phyloP scores from a whole-genome alignment of 495 filamentous ascomycete genomes.

The Xylaria longipes region DNA sequence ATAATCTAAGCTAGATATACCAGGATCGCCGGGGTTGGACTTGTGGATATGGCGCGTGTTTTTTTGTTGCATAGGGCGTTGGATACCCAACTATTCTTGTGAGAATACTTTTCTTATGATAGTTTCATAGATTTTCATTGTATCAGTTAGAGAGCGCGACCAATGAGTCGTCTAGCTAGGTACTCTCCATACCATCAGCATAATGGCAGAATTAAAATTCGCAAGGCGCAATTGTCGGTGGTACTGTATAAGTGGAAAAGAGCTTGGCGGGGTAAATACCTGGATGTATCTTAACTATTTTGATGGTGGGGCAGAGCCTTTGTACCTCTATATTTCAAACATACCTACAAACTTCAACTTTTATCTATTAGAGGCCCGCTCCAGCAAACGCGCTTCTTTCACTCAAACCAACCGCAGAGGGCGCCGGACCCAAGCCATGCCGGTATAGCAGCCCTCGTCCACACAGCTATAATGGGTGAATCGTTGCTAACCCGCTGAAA shows the following conservation, averaged over 20 bases:
- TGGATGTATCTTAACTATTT: not conserved
- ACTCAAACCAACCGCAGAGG: not conserved
- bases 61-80: not conserved
- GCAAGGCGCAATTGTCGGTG: not conserved
- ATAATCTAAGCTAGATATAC: not conserved
- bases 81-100: not conserved
- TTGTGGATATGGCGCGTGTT: not conserved
- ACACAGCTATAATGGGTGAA: not conserved
- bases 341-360: not conserved
- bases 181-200: not conserved
- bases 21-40: not conserved
- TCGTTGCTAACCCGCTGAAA: slow-evolving; percentile 42
- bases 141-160: not conserved
- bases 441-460: slow-evolving; percentile 1
- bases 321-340: not conserved
- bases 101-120: not conserved
- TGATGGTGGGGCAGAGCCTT: slow-evolving; percentile 12
- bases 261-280: slow-evolving; percentile 17
- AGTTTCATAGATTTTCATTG: not conserved
- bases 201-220: not conserved
- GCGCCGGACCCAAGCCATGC: slow-evolving; percentile 10
- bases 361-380: no score
- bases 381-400: not conserved
- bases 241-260: not conserved
- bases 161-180: no score